Percentiles rank a stretch among this genome's conserved stretches.
These are phyloP conservation scores for Saccharomycopsis lassenensis DNA, from an alignment of 805 yeast genomes.

Conservation along the genomic window DNA sequence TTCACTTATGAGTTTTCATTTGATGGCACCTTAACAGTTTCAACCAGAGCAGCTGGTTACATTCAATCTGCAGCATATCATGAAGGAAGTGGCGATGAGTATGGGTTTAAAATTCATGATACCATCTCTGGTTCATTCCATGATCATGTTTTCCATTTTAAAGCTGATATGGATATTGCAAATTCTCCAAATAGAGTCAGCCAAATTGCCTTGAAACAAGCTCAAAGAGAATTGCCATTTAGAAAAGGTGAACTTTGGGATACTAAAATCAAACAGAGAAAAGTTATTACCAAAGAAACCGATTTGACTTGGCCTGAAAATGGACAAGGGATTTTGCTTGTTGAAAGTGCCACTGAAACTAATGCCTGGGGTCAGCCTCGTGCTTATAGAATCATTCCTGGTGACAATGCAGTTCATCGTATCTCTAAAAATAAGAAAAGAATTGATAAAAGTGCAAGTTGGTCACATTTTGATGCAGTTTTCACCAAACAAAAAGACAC, in stretches of 20 bases:
- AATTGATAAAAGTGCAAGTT: no score
- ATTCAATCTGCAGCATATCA: no score
- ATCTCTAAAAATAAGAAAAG: no score
- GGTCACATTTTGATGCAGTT: no score
- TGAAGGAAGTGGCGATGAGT: no score
- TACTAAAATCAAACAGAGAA: constrained; percentile 18
- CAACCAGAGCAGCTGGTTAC: no score
- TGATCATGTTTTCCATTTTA: no score
- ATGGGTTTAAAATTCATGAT: no score
- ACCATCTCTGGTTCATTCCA: no score
- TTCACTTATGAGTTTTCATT: no score
- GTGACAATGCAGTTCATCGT: constrained; percentile 20
- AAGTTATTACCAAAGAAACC: constrained; percentile 19
- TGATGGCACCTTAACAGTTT: no score
- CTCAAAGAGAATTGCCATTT: constrained; percentile 22
- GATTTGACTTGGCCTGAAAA: constrained; percentile 19
- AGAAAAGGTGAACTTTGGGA: constrained; percentile 20
- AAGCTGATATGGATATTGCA: neutral
- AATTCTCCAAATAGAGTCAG: neutral
- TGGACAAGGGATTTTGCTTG: constrained; percentile 20
- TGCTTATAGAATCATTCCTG: constrained; percentile 22
- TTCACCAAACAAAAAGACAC: no score
- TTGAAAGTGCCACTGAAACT: constrained; percentile 21
- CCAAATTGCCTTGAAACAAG: constrained; percentile 4
- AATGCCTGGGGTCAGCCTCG: constrained; percentile 24